These are phyloP conservation scores for Wickerhamomyces silvicola DNA, from an alignment of 805 yeast species.

Conservation along the genomic window DNA sequence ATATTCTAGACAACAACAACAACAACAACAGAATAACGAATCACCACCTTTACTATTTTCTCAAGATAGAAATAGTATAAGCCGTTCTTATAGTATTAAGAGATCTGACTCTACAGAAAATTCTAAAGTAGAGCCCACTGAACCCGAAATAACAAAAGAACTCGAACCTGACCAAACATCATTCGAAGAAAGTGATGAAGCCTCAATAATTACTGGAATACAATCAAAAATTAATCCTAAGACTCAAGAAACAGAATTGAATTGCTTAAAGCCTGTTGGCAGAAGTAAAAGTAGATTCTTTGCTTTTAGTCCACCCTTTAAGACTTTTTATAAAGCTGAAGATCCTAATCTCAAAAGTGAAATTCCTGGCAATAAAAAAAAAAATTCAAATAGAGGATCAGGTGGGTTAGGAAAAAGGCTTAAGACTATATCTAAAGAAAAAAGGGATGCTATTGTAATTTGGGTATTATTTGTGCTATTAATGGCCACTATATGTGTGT, in stretches of 20 bases:
- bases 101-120: background rate
- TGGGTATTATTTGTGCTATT: slow-evolving; percentile 16
- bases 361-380: slow-evolving; percentile 1
- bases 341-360: slow-evolving; percentile 9
- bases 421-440: too few relatives aligned
- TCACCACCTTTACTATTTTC: slow-evolving; percentile 8
- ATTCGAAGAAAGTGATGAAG: background rate
- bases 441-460: slow-evolving; percentile 7
- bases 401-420: slow-evolving; percentile 1
- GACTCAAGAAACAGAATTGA: slow-evolving; percentile 11
- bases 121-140: background rate
- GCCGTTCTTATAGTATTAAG: slow-evolving; percentile 2
- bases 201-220: background rate
- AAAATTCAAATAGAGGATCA: slow-evolving; percentile 3
- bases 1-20: too few relatives aligned
- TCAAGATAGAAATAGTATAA: slow-evolving; percentile 2
- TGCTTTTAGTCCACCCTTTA: slow-evolving; percentile 6
- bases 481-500: slow-evolving; percentile 10
- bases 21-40: background rate
- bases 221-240: slow-evolving; percentile 1
- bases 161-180: too few relatives aligned
- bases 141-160: too few relatives aligned
- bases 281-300: background rate
- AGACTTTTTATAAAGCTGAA: slow-evolving; percentile 13
- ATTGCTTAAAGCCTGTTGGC: slow-evolving; percentile 3